Evolutionary conservation across 768 basidiomycete genomes (phyloP).

Genomic region (Auricularia sp.): DNA sequence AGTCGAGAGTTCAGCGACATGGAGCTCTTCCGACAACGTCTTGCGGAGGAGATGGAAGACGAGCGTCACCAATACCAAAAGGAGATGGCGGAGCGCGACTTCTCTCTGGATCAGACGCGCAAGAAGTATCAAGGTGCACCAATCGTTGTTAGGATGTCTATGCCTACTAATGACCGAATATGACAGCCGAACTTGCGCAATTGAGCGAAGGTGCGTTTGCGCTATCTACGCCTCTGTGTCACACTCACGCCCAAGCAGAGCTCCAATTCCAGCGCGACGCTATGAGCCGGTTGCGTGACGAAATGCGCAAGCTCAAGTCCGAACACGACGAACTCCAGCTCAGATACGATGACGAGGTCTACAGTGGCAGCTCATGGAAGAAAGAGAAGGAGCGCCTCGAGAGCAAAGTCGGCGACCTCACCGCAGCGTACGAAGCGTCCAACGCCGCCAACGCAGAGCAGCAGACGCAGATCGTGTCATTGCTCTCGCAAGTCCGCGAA

Average conservation of each 20-base stretch:
- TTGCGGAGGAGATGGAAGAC: conserved; percentile 70
- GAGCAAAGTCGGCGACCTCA: conserved; percentile 66
- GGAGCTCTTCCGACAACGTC: conserved; percentile 49
- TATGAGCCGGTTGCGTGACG: conserved; percentile 67
- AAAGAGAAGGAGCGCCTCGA: conserved; percentile 83
- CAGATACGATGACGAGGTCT: conserved; percentile 66
- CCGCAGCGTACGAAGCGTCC: conserved; percentile 65
- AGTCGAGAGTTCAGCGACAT: conserved; percentile 58
- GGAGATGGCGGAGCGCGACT: conserved; percentile 71
- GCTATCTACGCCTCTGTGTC: background rate
- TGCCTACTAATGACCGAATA: background rate
- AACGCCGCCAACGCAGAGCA: conserved; percentile 66
- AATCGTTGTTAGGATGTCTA: background rate
- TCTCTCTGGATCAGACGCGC: conserved; percentile 66
- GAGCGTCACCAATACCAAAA: conserved; percentile 70
- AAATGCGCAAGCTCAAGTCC: conserved; percentile 66
- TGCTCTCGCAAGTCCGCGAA: conserved; percentile 81
- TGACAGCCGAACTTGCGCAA: conserved; percentile 61
- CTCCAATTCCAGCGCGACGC: conserved; percentile 68
- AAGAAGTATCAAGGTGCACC: conserved; percentile 74
- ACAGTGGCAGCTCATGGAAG: conserved; percentile 71
- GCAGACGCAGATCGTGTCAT: conserved; percentile 70
- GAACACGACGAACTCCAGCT: conserved; percentile 69
- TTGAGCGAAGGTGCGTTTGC: conserved; percentile 56
- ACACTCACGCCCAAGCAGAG: conserved; percentile 30